Conservation (phyloP, 768 basidiomycete species). For the Suillus weaverae region DNA sequence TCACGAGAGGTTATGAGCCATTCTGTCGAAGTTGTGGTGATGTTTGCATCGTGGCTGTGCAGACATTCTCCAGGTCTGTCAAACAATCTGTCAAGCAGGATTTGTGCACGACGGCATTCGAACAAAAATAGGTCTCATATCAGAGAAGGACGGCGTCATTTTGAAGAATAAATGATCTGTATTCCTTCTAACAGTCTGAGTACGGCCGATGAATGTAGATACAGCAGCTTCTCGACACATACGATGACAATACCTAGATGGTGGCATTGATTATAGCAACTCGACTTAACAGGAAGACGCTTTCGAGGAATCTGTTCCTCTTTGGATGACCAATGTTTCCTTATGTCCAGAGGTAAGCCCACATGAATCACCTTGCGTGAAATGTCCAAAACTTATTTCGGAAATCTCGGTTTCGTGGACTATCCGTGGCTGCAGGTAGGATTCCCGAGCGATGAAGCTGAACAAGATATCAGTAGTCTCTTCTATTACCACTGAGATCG, state of each 20-base stretch:
- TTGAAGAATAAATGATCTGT: background rate
- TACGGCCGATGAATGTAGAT: background rate
- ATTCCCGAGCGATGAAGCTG: conserved; percentile 30
- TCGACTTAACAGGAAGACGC: background rate
- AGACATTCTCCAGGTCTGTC: too few relatives aligned
- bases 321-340: background rate
- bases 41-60: too few relatives aligned
- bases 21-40: background rate
- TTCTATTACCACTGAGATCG: background rate
- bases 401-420: background rate
- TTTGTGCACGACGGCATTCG: background rate
- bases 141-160: background rate
- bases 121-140: background rate
- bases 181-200: background rate
- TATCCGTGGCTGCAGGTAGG: conserved; percentile 19
- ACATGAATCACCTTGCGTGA: background rate
- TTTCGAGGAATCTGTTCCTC: background rate
- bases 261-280: background rate
- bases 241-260: background rate
- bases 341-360: background rate
- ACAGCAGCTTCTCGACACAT: background rate
- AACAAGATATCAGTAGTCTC: background rate
- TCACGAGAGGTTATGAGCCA: background rate
- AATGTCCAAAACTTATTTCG: background rate
- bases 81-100: background rate